phyloP scores from a whole-genome alignment of 352 stramenopile species.

The Phytophthora capsici region DNA sequence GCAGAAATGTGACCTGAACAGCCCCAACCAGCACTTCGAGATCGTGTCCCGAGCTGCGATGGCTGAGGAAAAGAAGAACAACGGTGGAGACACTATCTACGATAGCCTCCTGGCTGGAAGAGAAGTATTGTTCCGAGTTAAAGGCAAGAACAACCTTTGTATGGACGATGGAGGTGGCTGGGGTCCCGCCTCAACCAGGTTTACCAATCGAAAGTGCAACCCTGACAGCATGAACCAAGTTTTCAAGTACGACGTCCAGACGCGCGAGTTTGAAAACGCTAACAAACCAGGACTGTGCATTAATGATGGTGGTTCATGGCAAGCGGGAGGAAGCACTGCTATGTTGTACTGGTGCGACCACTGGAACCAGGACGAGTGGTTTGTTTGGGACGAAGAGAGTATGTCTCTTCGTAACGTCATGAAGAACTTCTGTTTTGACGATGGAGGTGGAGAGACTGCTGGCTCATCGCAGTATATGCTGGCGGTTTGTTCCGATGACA shows the following conservation, averaged over 20 bases:
- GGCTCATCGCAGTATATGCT: slow-evolving; percentile 9
- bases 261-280: slow-evolving; percentile 25
- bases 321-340: slow-evolving; percentile 9
- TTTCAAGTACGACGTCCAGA: slow-evolving; percentile 26
- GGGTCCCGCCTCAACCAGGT: slow-evolving; percentile 20
- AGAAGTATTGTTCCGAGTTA: slow-evolving; percentile 31
- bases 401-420: slow-evolving; percentile 36
- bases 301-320: slow-evolving; percentile 26
- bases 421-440: slow-evolving; percentile 43
- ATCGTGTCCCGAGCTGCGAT: slow-evolving; percentile 15
- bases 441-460: slow-evolving; percentile 24
- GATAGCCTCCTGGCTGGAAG: slow-evolving; percentile 23
- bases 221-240: slow-evolving; percentile 34
- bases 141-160: slow-evolving; percentile 35
- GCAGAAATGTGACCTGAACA: slow-evolving; percentile 22
- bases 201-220: slow-evolving; percentile 24
- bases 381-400: slow-evolving; percentile 29
- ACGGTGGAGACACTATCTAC: slow-evolving; percentile 3
- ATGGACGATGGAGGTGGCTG: slow-evolving; percentile 42
- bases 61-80: slow-evolving; percentile 18
- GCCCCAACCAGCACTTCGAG: slow-evolving; percentile 32
- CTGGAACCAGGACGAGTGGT: slow-evolving; percentile 32
- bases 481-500: slow-evolving; percentile 16
- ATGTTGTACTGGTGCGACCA: slow-evolving; percentile 36
- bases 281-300: slow-evolving; percentile 33